Base-by-base conservation (phyloP, 129 eudicot species). In the Dittrichia graveolens region DNA sequence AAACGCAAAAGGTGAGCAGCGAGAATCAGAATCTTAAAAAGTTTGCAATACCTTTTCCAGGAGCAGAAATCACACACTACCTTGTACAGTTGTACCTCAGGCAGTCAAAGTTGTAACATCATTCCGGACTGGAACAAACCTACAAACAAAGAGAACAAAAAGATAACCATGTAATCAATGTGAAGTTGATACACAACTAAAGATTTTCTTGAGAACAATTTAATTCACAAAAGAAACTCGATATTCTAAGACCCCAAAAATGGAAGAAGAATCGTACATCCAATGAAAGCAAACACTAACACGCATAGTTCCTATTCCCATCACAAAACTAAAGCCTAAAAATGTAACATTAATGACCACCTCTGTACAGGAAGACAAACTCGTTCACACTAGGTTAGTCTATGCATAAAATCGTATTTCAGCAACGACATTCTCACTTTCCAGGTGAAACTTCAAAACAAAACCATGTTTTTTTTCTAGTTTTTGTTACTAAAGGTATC, bases 321-420 rank as follows among this genome's bases (percentile, higher is more conserved):
- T 5, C 40, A 54, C 59, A 50, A 73, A 40, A 24, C 71, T 35
- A 67, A 69, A 40, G 24, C 59, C 67, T 39, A 60, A 6, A 50
- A 63, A 54, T 18, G 61, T 54, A 47, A 79, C 44, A 65, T 45
- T 62, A 24, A 65, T 39, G 56, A 64, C 73, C 52, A 78, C 61
- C 73, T 50, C 84, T 80, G 61, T 75, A 75, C 73, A 75, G 59
- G 67, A 75, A 57, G 41, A 55, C 47, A 45, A 54, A 61, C 37
- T 71, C 34, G 19, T 37, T 35, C 69, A 55, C 57, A 56, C 61
- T 64, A 61, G 39, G 43, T 53, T 53, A 43, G 59, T 74, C 78
- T 42, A 61, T 47, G 50, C 10, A 49, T 41, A 70, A 70, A 56
- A 10, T 54, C 41, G 64, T 41, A 69, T 40, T 69, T 66, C 58